Base-by-base conservation (phyloP, 768 basidiomycete species). In the Xerocomellus intermedius region DNA sequence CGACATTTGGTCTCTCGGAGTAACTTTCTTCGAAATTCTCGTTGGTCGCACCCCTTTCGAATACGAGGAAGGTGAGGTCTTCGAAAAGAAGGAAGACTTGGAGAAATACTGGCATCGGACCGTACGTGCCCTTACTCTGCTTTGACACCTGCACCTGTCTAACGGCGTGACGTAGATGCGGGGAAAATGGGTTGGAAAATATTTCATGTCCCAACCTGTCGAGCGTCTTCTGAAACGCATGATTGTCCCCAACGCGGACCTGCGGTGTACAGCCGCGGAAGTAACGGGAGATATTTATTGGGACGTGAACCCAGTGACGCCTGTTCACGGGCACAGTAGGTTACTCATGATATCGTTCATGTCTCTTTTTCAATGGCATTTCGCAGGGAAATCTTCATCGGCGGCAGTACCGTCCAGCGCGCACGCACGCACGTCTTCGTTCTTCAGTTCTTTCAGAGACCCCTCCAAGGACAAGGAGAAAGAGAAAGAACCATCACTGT, bases 1-100 rank as follows among this genome's bases (percentile, higher is more conserved):
- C 1, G 96, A 89, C 58, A 76, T 92, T 42, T 91, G 88, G 86
- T 85, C 89, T n/a, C 83, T 91, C 3, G 88, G 87, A 44, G 76
- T 96, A 26, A 92, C 95, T 0, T 90, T 98, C 69, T 99, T 97
- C 68, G 96, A 99, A 71, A 90, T 99, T 57, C 81, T 98, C 32
- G 76, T 87, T 22, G 95, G 95, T 1, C 81, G 96, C 10, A 98
- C 96, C 2, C 94, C 95, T 2, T 98, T 98, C 65, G 90, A 94
- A 69, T 68, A 88, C 58, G 80, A 82, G 38, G 89, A 91, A 59
- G 84, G 85, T 8, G 91, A 95, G 64, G 80, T 87, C 56, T 87
- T 94, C 59, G 74, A 79, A 8, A 87, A 84, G 14, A 85, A 87
- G 63, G 91, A 89, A 41, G 89, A 92, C 59, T 71, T 96, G 24